A percentile compares a stretch with the other conserved stretches of the same genome.
Evolutionary conservation across 192 early-diverging fungal genomes (phyloP).

Genomic region (Coemansia sp.): DNA sequence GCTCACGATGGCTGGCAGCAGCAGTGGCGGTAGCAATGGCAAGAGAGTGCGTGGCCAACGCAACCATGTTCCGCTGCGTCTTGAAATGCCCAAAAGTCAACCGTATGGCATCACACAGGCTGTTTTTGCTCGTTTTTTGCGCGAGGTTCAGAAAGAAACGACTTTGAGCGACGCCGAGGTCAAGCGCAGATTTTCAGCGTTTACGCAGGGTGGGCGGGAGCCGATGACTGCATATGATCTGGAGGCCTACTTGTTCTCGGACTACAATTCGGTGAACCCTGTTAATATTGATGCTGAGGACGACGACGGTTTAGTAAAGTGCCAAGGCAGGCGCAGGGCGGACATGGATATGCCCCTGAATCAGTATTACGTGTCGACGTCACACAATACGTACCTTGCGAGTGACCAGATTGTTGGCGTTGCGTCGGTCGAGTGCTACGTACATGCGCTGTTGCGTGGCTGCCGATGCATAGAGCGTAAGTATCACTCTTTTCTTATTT

Average conservation of each 20-base stretch:
- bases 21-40: not conserved
- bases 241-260: constrained; percentile 40
- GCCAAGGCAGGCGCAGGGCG: not conserved
- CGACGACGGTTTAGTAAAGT: not conserved
- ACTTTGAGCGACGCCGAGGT: constrained; percentile 12
- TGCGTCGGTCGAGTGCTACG: constrained; percentile 81
- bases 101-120: constrained; percentile 30
- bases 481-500: not conserved
- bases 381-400: constrained; percentile 88
- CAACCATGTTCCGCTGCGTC: not conserved
- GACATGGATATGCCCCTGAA: constrained; percentile 59
- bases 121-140: constrained; percentile 38
- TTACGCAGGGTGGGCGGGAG: constrained; percentile 15
- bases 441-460: constrained; percentile 77
- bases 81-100: constrained; percentile 23
- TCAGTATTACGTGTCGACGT: constrained; percentile 81
- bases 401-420: constrained; percentile 78
- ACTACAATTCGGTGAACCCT: constrained; percentile 26
- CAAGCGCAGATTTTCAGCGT: constrained; percentile 26
- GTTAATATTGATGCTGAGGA: not conserved
- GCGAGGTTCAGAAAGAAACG: constrained; percentile 36
- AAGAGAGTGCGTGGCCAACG: not conserved
- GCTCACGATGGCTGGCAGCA: constrained; percentile 6
- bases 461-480: constrained; percentile 81
- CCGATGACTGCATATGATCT: constrained; percentile 39